Evolutionary conservation across 441 rosid species (phyloP).

Genomic region (Euphorbia corollata): DNA sequence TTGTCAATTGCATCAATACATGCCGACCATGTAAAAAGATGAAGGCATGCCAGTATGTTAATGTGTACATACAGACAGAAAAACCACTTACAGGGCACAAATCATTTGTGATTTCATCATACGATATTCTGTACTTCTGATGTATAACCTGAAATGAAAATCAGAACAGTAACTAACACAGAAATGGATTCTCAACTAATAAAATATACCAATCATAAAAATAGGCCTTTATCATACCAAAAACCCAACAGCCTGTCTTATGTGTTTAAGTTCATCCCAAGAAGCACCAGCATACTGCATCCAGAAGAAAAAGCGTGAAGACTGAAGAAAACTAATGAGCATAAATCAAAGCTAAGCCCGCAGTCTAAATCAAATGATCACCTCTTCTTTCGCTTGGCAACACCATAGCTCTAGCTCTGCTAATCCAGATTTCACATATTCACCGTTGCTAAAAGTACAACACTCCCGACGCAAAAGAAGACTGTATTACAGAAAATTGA

Average conservation of each 20-base stretch:
- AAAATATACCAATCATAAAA: neutral
- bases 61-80: neutral
- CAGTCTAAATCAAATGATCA: constrained; percentile 20
- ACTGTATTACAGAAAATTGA: constrained; percentile 36
- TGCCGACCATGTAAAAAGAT: no score
- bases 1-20: neutral
- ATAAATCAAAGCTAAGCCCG: constrained; percentile 5
- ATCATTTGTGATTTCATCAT: constrained; percentile 92
- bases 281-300: constrained; percentile 92
- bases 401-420: constrained; percentile 95
- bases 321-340: constrained; percentile 13
- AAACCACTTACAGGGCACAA: constrained; percentile 74
- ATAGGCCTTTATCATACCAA: constrained; percentile 47
- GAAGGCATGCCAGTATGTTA: no score
- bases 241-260: constrained; percentile 97
- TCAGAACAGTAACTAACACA: constrained; percentile 7
- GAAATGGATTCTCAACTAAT: neutral
- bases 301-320: constrained; percentile 15
- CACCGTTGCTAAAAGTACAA: constrained; percentile 98
- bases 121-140: constrained; percentile 90
- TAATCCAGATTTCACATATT: constrained; percentile 88
- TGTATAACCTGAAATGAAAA: constrained; percentile 72
- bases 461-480: constrained; percentile 96
- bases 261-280: constrained; percentile 98
- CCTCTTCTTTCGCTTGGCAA: constrained; percentile 72